Evolutionary conservation across 768 basidiomycete species (phyloP).

Genomic region (Crassisporium funariophilum): DNA sequence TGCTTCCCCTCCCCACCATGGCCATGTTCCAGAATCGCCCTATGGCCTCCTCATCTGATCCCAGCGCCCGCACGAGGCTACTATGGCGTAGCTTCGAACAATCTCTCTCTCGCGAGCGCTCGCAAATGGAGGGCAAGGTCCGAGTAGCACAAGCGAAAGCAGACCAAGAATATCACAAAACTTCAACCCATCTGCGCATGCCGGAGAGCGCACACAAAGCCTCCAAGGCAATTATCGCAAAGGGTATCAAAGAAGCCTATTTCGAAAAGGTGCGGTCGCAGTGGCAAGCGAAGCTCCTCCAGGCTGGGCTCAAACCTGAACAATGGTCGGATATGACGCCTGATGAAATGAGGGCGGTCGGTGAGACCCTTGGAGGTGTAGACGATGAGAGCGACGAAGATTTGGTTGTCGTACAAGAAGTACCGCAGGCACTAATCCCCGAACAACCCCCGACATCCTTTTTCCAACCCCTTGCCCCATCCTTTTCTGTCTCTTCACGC

Average conservation of each 20-base stretch:
- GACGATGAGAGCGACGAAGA: conserved; percentile 36
- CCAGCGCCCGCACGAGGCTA: conserved; percentile 16
- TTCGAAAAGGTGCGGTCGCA: conserved; percentile 37
- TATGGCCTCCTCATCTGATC: conserved; percentile 3
- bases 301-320: conserved; percentile 37
- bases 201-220: conserved; percentile 30
- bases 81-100: conserved; percentile 23
- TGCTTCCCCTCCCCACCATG: conserved; percentile 20
- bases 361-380: conserved; percentile 39
- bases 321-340: conserved; percentile 47
- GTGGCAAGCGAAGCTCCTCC: conserved; percentile 41
- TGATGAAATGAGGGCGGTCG: conserved; percentile 37
- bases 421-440: conserved; percentile 19
- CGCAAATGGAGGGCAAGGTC: conserved; percentile 14
- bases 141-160: conserved; percentile 25
- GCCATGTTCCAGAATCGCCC: conserved; percentile 20
- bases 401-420: conserved; percentile 9
- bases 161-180: conserved; percentile 30
- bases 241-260: conserved; percentile 33
- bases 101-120: conserved; percentile 7
- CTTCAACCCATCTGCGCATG: conserved; percentile 22
- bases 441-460: conserved; percentile 8
- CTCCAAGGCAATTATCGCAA: conserved; percentile 25
- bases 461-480: conserved; percentile 23
- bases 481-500: conserved; percentile 36